phyloP scores from a whole-genome alignment of 768 basidiomycete species.

The Phaeolepiota aurea region DNA sequence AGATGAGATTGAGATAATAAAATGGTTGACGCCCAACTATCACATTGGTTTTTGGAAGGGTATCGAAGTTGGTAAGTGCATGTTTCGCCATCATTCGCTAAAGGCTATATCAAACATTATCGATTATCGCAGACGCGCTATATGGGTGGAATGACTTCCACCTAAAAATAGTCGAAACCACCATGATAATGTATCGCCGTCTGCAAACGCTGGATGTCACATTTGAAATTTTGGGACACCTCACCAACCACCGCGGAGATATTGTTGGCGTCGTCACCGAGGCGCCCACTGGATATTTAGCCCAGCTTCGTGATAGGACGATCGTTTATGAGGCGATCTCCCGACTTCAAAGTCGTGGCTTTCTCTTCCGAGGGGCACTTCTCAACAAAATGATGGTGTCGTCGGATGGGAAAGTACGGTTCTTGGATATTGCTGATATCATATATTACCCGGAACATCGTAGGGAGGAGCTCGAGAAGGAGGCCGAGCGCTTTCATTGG shows the following conservation, averaged over 20 bases:
- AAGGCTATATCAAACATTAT: too few relatives aligned
- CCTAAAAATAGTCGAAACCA: slow-evolving; percentile 15
- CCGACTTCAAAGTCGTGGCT: slow-evolving; percentile 2
- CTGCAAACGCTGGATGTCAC: slow-evolving; percentile 25
- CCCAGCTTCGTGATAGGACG: slow-evolving; percentile 17
- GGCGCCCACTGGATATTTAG: slow-evolving; percentile 22
- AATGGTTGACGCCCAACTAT: slow-evolving; percentile 18
- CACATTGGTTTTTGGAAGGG: slow-evolving; percentile 29
- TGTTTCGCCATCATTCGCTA: neutral
- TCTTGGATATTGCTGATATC: neutral
- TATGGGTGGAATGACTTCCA: slow-evolving; percentile 20
- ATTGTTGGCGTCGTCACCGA: slow-evolving; percentile 28
- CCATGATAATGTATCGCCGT: slow-evolving; percentile 20
- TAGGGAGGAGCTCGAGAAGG: neutral
- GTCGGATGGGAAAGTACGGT: neutral
- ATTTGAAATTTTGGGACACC: slow-evolving; percentile 24
- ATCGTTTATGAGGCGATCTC: slow-evolving; percentile 23
- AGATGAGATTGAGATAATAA: slow-evolving; percentile 24
- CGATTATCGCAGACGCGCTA: slow-evolving; percentile 18
- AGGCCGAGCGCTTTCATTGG: neutral
- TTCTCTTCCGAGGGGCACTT: neutral
- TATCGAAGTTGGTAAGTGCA: slow-evolving; percentile 23
- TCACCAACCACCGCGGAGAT: slow-evolving; percentile 19
- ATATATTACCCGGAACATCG: neutral
- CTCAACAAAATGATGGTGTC: neutral